Evolutionary conservation across 2,329 filamentous ascomycete species (phyloP).

Genomic region (Fusarium floridanum): DNA sequence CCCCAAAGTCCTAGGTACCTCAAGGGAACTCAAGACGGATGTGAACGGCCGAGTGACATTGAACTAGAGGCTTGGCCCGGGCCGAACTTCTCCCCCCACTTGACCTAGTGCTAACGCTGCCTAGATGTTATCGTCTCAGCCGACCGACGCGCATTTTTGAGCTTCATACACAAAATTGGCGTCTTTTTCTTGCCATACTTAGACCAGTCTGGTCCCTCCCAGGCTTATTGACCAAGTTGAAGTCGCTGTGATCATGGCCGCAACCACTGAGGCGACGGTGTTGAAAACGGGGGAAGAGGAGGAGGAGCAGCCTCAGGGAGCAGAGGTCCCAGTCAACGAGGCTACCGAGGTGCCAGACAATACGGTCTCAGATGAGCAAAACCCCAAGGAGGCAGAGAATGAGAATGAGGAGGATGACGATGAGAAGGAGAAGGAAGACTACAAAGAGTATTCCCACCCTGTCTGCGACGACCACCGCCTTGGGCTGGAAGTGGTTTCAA

Average conservation of each 20-base stretch:
- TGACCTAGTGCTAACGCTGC: not conserved
- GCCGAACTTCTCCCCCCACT: not conserved
- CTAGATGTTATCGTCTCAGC: not conserved
- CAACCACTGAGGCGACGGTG: not conserved
- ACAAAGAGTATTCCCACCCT: not conserved
- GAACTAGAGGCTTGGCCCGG: not conserved
- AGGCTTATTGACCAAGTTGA: not conserved
- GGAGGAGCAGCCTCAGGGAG: not conserved
- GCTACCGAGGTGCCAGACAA: not conserved
- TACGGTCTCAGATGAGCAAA: not conserved
- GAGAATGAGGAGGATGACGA: rapidly evolving
- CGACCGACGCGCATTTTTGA: not conserved
- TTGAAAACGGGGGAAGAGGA: not conserved
- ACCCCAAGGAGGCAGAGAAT: not conserved
- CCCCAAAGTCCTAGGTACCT: not conserved
- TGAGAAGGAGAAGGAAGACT: not conserved
- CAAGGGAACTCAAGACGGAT: not conserved
- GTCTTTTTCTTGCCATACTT: not conserved
- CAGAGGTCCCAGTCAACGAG: not conserved
- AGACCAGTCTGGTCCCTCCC: not conserved
- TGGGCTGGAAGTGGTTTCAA: not conserved
- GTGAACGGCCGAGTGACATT: not conserved
- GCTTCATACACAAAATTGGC: not conserved
- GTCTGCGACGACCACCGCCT: not conserved
- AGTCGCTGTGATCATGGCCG: not conserved